These are phyloP conservation scores for Saturnispora hagleri DNA, from an alignment of 805 yeast species.

Conservation along the genomic window DNA sequence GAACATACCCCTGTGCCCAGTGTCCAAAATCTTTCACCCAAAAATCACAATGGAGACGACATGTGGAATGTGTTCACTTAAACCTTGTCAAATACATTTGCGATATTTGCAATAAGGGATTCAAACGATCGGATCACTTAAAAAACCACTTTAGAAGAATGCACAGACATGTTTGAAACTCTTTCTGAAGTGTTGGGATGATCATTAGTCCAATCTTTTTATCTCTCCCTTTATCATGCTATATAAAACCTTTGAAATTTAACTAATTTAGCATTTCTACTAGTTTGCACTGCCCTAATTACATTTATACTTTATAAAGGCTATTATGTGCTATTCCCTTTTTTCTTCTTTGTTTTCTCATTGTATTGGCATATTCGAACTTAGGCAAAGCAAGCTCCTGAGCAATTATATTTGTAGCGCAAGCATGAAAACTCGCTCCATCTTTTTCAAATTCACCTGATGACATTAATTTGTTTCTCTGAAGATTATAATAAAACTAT, in stretches of 20 bases:
- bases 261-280: not conserved
- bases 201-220: not conserved
- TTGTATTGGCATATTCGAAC: no score
- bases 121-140: slow-evolving; percentile 59
- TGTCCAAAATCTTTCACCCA: slow-evolving; percentile 43
- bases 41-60: slow-evolving; percentile 60
- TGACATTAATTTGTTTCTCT: not conserved
- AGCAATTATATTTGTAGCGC: not conserved
- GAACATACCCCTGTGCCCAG: slow-evolving; percentile 22
- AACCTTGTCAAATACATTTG: slow-evolving; percentile 47
- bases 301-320: no score
- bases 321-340: no score
- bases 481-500: not conserved
- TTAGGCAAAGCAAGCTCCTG: not conserved
- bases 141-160: slow-evolving; percentile 50
- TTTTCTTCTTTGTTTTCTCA: no score
- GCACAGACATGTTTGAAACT: slow-evolving; percentile 12
- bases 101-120: slow-evolving; percentile 46
- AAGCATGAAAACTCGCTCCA: not conserved
- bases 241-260: not conserved
- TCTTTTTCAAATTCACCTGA: not conserved
- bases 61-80: slow-evolving; percentile 54
- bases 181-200: not conserved
- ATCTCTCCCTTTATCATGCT: not conserved
- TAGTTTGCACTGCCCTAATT: no score